phyloP scores from a whole-genome alignment of 1,284 basidiomycete species.

The Leccinum fallax region DNA sequence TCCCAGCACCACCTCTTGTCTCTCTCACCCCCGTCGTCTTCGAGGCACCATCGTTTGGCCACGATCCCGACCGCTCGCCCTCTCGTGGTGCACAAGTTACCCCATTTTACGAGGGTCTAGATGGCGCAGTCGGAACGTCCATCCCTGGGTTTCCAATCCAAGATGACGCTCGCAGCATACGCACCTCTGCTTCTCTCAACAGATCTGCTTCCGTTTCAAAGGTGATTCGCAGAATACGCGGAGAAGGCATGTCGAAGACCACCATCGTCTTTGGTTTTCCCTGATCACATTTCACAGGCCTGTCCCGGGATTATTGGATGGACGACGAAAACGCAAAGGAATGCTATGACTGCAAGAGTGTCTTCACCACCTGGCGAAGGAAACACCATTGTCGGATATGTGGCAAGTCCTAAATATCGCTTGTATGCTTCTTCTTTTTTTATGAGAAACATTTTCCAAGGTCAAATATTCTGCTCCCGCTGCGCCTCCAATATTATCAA shows the following conservation, averaged over 20 bases:
- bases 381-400: conserved; percentile 97
- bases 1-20: conserved; percentile 73
- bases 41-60: conserved; percentile 66
- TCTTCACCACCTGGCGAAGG: conserved; percentile 89
- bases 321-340: conserved; percentile 96
- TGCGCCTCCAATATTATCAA: conserved; percentile 98
- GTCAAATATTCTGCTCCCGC: conserved; percentile 88
- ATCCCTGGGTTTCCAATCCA: conserved; percentile 86
- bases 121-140: conserved; percentile 65
- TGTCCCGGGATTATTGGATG: conserved; percentile 95
- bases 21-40: conserved; percentile 82
- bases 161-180: conserved; percentile 80
- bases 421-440: conserved; percentile 6
- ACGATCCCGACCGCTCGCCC: conserved; percentile 61
- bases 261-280: conserved; percentile 1
- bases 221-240: conserved; percentile 84
- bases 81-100: conserved; percentile 54
- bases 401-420: conserved; percentile 49
- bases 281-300: conserved; percentile 46
- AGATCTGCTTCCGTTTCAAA: conserved; percentile 84
- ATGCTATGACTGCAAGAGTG: conserved; percentile 91
- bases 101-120: conserved; percentile 54
- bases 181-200: conserved; percentile 69
- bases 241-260: conserved; percentile 61
- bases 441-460: conserved; percentile 47